phyloP scores from a whole-genome alignment of 2,329 filamentous ascomycete species.

The Colletotrichum phormii region DNA sequence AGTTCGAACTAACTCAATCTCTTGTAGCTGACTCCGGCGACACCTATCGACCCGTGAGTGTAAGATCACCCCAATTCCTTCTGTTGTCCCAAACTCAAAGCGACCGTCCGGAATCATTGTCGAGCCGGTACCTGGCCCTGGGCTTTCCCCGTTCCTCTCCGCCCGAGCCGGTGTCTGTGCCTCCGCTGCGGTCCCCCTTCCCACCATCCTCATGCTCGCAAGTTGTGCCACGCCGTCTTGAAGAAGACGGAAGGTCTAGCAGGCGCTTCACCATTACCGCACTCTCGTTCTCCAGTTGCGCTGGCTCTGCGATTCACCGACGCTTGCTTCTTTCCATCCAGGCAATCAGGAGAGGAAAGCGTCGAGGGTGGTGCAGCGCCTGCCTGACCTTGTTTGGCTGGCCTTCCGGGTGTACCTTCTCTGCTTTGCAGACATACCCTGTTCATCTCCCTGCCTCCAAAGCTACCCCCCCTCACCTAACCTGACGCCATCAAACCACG shows the following conservation, averaged over 20 bases:
- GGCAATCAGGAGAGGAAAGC: not conserved
- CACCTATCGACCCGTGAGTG: constrained; percentile 71
- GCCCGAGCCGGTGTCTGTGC: constrained; percentile 12
- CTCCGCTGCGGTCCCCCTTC: not conserved
- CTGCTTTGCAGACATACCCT: not conserved
- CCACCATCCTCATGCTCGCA: not conserved
- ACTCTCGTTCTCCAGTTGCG: not conserved
- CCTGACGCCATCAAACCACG: not conserved
- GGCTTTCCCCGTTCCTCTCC: not conserved
- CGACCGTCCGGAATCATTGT: not conserved
- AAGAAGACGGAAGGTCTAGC: not conserved
- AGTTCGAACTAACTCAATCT: constrained; percentile 45
- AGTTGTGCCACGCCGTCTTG: not conserved
- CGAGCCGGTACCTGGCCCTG: not conserved
- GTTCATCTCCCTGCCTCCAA: not conserved
- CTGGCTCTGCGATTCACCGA: not conserved
- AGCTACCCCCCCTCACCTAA: not conserved
- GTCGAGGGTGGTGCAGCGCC: not conserved
- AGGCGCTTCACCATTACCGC: not conserved
- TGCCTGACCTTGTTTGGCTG: not conserved
- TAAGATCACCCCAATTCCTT: constrained; percentile 17
- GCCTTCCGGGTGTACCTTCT: constrained; percentile 3
- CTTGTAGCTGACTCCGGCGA: constrained; percentile 69
- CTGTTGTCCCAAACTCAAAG: not conserved
- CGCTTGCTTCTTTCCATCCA: not conserved